Evolutionary conservation across 1,284 basidiomycete genomes (phyloP).

Genomic region (Gastroboletus turbinatus): DNA sequence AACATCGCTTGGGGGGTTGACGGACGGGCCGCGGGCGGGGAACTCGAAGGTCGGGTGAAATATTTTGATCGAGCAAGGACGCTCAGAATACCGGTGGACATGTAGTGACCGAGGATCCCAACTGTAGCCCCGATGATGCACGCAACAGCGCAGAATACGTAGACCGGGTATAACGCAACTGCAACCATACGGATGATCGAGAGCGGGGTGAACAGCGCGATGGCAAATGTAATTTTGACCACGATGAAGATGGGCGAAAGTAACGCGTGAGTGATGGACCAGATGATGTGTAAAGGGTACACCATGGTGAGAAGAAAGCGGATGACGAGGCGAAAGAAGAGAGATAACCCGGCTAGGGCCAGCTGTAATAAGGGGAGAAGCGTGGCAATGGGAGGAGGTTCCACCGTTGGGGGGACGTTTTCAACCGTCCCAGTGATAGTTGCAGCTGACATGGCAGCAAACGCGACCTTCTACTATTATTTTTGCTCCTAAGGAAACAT

Average conservation of each 20-base stretch:
- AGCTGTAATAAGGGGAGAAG: constrained; percentile 25
- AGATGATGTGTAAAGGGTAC: constrained; percentile 35
- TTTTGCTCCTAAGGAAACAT: not conserved
- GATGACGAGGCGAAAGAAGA: constrained; percentile 15
- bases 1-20: constrained; percentile 14
- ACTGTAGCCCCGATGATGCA: constrained; percentile 52
- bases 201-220: constrained; percentile 49
- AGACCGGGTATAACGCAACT: constrained; percentile 57
- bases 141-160: constrained; percentile 58
- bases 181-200: constrained; percentile 38
- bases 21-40: constrained; percentile 1
- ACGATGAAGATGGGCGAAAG: constrained; percentile 51
- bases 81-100: constrained; percentile 19
- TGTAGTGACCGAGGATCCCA: constrained; percentile 45
- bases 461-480: not conserved
- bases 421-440: constrained; percentile 1
- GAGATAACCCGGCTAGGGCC: constrained; percentile 7
- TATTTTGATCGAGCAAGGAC: constrained; percentile 14
- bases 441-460: constrained; percentile 8
- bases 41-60: constrained; percentile 8
- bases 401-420: not conserved
- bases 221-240: constrained; percentile 41
- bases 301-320: constrained; percentile 23
- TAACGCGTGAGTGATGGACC: constrained; percentile 44
- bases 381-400: constrained; percentile 26